Conservation (phyloP, 2,329 filamentous ascomycete species). For the Cercospora citrullina region DNA sequence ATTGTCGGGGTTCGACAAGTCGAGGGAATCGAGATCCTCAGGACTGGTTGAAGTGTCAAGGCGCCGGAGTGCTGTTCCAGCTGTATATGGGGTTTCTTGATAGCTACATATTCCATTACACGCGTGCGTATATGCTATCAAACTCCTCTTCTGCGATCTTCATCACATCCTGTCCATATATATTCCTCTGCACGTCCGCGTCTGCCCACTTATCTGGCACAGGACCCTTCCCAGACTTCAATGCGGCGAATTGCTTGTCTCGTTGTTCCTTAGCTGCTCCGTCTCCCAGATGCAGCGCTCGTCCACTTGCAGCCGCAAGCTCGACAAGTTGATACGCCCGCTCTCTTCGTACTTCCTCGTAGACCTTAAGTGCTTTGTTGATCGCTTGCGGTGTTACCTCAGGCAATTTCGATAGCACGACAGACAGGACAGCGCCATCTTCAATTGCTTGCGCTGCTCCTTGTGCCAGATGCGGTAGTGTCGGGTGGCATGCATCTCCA, state of each 20-base stretch:
- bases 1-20: neutral
- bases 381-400: conserved; percentile 50
- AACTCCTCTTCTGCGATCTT: conserved; percentile 49
- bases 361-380: conserved; percentile 56
- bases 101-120: conserved; percentile 12
- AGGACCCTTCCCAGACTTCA: conserved; percentile 44
- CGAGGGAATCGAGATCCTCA: neutral
- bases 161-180: conserved; percentile 51
- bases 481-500: conserved; percentile 64
- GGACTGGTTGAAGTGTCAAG: no score
- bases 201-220: conserved; percentile 57
- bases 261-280: conserved; percentile 60
- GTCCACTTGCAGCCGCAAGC: conserved; percentile 56
- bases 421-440: conserved; percentile 59
- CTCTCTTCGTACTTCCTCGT: conserved; percentile 58
- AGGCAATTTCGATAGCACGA: conserved; percentile 53
- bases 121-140: conserved; percentile 38
- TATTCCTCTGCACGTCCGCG: conserved; percentile 52
- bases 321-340: conserved; percentile 59
- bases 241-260: conserved; percentile 55
- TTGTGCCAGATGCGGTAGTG: conserved; percentile 63
- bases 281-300: conserved; percentile 57
- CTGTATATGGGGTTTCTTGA: neutral
- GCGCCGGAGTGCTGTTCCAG: no score
- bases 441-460: conserved; percentile 67